Conservation (phyloP, 2,329 filamentous ascomycete species). For the Sarocladiaceae sp. region DNA sequence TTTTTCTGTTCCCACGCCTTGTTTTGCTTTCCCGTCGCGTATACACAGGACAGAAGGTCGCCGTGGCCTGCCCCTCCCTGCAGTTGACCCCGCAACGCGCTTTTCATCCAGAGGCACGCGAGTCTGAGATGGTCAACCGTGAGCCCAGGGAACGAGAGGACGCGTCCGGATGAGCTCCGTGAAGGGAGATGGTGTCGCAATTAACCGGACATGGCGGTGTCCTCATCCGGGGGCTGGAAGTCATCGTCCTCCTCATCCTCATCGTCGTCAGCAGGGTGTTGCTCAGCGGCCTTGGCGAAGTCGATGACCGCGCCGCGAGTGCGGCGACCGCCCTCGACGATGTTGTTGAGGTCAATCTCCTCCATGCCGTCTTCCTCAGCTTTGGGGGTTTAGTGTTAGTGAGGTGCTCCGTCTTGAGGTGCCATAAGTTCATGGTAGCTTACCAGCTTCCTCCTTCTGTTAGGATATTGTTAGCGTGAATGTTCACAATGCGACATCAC, state of each 20-base stretch:
- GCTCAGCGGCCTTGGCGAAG: slow-evolving; percentile 82
- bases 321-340: slow-evolving; percentile 70
- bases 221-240: slow-evolving; percentile 57
- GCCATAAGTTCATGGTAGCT: not conserved
- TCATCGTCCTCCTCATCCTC: slow-evolving; percentile 72
- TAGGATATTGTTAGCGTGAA: not conserved
- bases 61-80: no score
- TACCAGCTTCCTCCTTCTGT: slow-evolving; percentile 8
- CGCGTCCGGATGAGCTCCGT: no score
- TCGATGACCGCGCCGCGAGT: slow-evolving; percentile 91
- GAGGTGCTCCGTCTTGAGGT: not conserved
- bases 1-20: no score
- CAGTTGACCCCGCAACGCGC: no score
- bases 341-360: slow-evolving; percentile 86
- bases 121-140: no score
- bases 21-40: no score
- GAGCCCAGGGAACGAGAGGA: no score
- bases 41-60: no score
- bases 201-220: slow-evolving; percentile 59
- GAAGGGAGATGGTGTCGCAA: not conserved
- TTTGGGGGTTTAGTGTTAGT: slow-evolving; percentile 10
- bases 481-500: not conserved
- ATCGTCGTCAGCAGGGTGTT: slow-evolving; percentile 68
- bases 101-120: no score
- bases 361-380: slow-evolving; percentile 74